A percentile compares a stretch with the other conserved stretches of the same genome.
Conservation (phyloP, 1,139 yeast genomes). For the Debaryomycetaceae sp. region DNA sequence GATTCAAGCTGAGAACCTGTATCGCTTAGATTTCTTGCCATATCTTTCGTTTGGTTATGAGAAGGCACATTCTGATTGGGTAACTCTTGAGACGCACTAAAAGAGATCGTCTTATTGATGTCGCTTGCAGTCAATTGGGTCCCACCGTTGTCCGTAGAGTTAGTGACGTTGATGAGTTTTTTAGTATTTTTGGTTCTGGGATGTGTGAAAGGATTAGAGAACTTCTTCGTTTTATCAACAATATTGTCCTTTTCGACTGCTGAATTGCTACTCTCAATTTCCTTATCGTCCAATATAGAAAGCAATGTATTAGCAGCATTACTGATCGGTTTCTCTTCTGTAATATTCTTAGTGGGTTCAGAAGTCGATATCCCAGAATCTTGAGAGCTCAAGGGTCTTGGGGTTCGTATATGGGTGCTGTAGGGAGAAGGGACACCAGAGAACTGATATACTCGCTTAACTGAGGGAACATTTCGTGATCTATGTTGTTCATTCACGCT, state of each 20-base stretch:
- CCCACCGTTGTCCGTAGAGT: constrained; percentile 7
- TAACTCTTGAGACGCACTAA: constrained; percentile 29
- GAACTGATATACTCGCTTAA: constrained; percentile 56
- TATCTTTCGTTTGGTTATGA: too few species aligned
- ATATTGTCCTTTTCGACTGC: constrained; percentile 3
- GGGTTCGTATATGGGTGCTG: constrained; percentile 45
- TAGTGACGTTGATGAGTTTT: neutral
- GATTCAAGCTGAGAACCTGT: neutral
- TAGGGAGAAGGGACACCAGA: constrained; percentile 66
- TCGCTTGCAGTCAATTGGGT: constrained; percentile 30
- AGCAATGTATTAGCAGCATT: constrained; percentile 65
- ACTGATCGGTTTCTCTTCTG: constrained; percentile 39
- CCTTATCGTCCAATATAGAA: constrained; percentile 52
- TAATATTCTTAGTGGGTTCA: constrained; percentile 2
- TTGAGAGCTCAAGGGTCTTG: constrained; percentile 8
- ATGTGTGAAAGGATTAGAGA: constrained; percentile 54
- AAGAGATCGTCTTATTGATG: constrained; percentile 34
- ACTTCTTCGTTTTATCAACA: constrained; percentile 19
- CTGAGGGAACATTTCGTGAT: constrained; percentile 27
- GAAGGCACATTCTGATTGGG: constrained; percentile 5
- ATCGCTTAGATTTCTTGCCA: neutral
- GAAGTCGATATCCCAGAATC: neutral
- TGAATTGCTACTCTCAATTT: constrained; percentile 9
- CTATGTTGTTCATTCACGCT: constrained; percentile 25
- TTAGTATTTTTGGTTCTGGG: constrained; percentile 15